These are phyloP conservation scores for Dactylellina drechsleri DNA, from an alignment of 2,329 filamentous ascomycete species.

Conservation along the genomic window DNA sequence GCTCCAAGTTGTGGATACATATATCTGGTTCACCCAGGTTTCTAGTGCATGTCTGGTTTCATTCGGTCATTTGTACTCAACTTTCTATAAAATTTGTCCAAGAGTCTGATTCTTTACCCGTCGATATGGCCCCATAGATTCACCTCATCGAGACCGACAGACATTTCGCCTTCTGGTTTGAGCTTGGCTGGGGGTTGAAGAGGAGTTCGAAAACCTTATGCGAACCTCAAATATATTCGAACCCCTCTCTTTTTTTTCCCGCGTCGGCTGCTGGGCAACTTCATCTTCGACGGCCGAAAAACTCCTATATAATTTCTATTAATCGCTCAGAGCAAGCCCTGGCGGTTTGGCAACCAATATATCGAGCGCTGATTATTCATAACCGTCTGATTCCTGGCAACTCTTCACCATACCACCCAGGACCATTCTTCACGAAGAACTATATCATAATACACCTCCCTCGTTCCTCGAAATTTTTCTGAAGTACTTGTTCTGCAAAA, in stretches of 20 bases:
- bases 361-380: conserved; percentile 2
- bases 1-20: conserved; percentile 47
- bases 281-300: conserved; percentile 10
- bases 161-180: conserved; percentile 47
- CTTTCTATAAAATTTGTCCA: conserved; percentile 28
- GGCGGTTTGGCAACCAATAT: conserved; percentile 19
- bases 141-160: conserved; percentile 31
- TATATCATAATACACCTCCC: neutral
- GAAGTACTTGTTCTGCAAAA: too few species aligned
- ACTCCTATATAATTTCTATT: conserved; percentile 16
- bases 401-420: too few species aligned
- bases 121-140: conserved; percentile 51
- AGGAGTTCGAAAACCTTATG: conserved; percentile 41
- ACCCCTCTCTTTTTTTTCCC: conserved; percentile 22
- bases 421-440: too few species aligned
- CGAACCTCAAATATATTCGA: conserved; percentile 12
- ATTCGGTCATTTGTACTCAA: conserved; percentile 10
- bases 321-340: conserved; percentile 42
- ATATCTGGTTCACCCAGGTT: conserved; percentile 52
- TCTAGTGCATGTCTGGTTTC: conserved; percentile 20
- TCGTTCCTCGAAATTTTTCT: neutral
- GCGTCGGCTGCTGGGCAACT: conserved; percentile 24
- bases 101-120: conserved; percentile 33
- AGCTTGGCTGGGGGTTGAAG: conserved; percentile 31
- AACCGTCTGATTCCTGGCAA: too few species aligned